These are phyloP conservation scores for Paspalum notatum DNA, from an alignment of 176 grass and related monocot genomes.

Conservation along the genomic window DNA sequence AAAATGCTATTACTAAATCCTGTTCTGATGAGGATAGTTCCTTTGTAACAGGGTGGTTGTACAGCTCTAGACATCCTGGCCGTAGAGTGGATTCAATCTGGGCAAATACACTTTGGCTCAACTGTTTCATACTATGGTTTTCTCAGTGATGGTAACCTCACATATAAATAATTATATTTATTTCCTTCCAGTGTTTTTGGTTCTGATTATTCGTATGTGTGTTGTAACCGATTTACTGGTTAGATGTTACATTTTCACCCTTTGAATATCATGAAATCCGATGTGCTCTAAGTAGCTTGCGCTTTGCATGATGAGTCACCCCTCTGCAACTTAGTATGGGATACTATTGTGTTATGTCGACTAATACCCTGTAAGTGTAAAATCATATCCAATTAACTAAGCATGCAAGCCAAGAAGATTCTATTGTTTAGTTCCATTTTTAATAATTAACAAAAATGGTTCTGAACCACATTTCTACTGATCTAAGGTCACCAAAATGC, in stretches of 20 bases:
- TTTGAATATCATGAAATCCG: slow-evolving; percentile 1
- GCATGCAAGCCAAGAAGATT: neutral
- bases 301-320: neutral
- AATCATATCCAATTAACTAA: neutral
- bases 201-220: neutral
- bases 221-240: neutral
- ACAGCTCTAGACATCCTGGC: slow-evolving; percentile 80
- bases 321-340: neutral
- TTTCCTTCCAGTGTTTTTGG: slow-evolving; percentile 15
- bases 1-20: slow-evolving; percentile 14
- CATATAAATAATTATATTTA: slow-evolving; percentile 13
- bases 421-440: neutral
- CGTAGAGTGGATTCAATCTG: slow-evolving; percentile 90
- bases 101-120: slow-evolving; percentile 81
- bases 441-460: neutral
- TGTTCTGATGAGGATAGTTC: slow-evolving; percentile 34
- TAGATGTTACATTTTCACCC: neutral
- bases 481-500: neutral
- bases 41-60: slow-evolving; percentile 69
- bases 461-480: neutral
- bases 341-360: neutral
- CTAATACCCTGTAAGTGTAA: neutral
- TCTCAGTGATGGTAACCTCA: slow-evolving; percentile 86
- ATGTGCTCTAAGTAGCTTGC: neutral
- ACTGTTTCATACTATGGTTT: slow-evolving; percentile 99